Percentiles rank a stretch among this genome's conserved stretches.
Evolutionary conservation across 176 grass and related monocot genomes (phyloP).

Genomic region (Poa annua): DNA sequence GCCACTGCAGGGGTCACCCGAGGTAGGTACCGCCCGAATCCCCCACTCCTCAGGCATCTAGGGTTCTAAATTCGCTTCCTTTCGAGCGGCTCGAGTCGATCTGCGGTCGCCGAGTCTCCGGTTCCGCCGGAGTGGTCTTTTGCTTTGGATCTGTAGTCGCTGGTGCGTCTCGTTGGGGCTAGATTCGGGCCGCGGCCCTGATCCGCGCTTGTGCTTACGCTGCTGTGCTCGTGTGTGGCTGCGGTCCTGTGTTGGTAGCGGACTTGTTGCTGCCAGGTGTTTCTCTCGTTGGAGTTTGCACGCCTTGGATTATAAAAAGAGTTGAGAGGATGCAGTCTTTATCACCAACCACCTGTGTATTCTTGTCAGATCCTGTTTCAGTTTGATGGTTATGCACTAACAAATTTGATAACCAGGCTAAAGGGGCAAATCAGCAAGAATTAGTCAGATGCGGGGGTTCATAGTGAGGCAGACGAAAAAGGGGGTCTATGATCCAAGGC

Average conservation of each 20-base stretch:
- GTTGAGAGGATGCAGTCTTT: no score
- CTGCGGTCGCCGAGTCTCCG: background rate
- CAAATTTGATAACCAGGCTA: no score
- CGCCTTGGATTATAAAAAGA: no score
- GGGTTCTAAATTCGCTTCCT: background rate
- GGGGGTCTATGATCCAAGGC: no score
- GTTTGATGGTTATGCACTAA: no score
- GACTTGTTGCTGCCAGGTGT: background rate
- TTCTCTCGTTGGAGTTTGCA: background rate
- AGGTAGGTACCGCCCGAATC: constrained; percentile 46
- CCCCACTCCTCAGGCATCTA: background rate
- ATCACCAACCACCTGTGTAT: no score
- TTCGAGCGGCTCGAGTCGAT: background rate
- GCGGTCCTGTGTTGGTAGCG: background rate
- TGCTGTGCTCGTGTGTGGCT: background rate
- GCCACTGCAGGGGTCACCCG: constrained; percentile 52
- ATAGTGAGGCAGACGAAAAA: no score
- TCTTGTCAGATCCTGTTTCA: no score
- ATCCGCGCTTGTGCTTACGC: background rate
- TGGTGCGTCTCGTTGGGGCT: background rate
- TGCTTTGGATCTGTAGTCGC: background rate
- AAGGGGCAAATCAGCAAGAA: no score
- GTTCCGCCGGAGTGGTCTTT: background rate
- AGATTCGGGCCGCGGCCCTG: background rate
- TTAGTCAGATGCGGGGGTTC: no score